phyloP scores from a whole-genome alignment of 352 stramenopile genomes.

The Globisporangium alternatum region DNA sequence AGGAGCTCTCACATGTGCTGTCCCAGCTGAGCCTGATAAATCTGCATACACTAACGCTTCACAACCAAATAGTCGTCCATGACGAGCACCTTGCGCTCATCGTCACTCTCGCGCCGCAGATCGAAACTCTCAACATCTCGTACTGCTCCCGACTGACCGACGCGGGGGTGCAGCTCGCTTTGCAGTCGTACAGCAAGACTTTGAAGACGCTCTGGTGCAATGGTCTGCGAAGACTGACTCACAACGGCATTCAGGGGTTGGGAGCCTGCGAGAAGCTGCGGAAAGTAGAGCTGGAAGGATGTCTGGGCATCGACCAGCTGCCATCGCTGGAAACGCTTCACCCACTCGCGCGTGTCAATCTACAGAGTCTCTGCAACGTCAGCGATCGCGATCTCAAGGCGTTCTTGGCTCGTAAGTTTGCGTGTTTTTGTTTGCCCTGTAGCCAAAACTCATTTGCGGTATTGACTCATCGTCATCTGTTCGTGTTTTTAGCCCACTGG shows the following conservation, averaged over 20 bases:
- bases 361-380: slow-evolving; percentile 14
- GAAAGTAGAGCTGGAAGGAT: slow-evolving; percentile 20
- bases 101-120: neutral
- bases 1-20: neutral
- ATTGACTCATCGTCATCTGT: neutral
- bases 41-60: slow-evolving; percentile 6
- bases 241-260: slow-evolving; percentile 6
- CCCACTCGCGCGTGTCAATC: slow-evolving; percentile 12
- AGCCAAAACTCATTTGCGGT: neutral
- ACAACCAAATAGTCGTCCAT: slow-evolving; percentile 9
- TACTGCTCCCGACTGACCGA: slow-evolving; percentile 13
- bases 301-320: slow-evolving; percentile 9
- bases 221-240: slow-evolving; percentile 15
- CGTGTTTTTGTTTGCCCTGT: neutral
- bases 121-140: slow-evolving; percentile 9
- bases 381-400: slow-evolving; percentile 6
- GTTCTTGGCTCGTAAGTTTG: slow-evolving; percentile 12
- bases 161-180: neutral
- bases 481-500: slow-evolving; percentile 11
- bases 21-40: neutral
- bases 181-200: neutral
- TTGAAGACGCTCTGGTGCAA: slow-evolving; percentile 13
- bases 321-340: slow-evolving; percentile 5
- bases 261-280: slow-evolving; percentile 11
- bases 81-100: slow-evolving; percentile 10